These are phyloP conservation scores for Cenchrus americanus DNA, from an alignment of 176 grass and related monocot species.

Conservation along the genomic window DNA sequence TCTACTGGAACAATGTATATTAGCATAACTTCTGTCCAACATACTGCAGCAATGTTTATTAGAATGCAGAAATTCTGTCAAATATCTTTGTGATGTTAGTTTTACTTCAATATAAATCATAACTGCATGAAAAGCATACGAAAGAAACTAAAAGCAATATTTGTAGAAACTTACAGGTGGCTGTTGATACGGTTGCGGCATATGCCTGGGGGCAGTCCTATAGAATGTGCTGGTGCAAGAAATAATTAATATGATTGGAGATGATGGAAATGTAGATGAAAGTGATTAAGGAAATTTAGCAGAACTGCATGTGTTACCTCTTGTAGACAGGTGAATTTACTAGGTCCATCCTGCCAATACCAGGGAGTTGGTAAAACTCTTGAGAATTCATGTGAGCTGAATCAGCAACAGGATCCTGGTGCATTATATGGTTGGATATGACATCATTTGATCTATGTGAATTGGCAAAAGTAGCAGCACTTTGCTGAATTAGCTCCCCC, in stretches of 20 bases:
- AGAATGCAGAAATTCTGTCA: neutral
- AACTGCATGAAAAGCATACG: neutral
- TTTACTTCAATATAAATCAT: neutral
- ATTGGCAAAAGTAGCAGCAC: neutral
- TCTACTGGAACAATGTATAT: neutral
- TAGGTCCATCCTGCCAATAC: neutral
- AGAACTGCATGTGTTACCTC: neutral
- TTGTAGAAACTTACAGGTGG: slow-evolving; percentile 18
- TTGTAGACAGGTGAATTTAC: neutral
- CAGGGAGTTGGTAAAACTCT: neutral
- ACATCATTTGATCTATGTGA: neutral
- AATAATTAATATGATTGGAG: slow-evolving; percentile 6
- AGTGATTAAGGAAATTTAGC: neutral
- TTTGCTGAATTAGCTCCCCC: neutral
- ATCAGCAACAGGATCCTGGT: neutral
- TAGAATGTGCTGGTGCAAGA: neutral
- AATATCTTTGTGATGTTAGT: neutral
- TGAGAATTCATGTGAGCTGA: slow-evolving; percentile 11
- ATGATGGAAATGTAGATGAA: neutral
- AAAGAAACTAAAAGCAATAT: neutral
- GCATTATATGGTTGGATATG: neutral
- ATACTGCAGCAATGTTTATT: neutral
- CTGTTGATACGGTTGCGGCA: slow-evolving; percentile 10
- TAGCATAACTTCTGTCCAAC: neutral
- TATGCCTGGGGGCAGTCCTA: neutral